Base-by-base conservation (phyloP, 495 filamentous ascomycete species). In the Penicillium mononematosum region DNA sequence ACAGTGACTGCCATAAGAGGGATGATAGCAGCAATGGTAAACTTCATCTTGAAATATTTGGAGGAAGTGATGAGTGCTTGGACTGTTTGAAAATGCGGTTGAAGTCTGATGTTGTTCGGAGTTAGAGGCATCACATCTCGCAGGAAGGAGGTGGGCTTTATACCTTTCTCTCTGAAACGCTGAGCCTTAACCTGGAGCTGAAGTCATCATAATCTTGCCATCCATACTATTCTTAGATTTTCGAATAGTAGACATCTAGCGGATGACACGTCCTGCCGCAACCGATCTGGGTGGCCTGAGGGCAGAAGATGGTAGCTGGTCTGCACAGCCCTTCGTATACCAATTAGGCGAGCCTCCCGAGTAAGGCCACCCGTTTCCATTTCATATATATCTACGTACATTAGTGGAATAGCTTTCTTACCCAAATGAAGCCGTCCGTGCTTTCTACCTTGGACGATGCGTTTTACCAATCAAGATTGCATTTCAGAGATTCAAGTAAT, bases 21-120 rank as follows among this genome's bases (percentile, higher is more conserved):
- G 48, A 50, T 6, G 36, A 59, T 14, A 31, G 50, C 25, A 29
- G 58, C 46, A 38, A 59, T 22, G 41, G 55, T 46, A n/a, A 48
- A 59, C 64, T 67, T 63, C 67, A 70, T 70, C n/a, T 55, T 67
- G 61, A 61, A 32, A 36, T 20, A 0, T 7, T 14, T 27, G 45
- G 14, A 42, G 19, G 9, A 5, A 36, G 12, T 4, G 12, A 34
- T 16, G 25, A 36, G 19, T 3, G 22, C 10, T 14, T 17, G 6
- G 4, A 19, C 7, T 10, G 9, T 32, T 45, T 36, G 20, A 16
- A 22, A 22, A 17, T 3, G 1, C 1, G 10, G 17, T 45, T 19
- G 32, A 7, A n/a, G 39, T 19, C 12, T 19, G 16, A 4, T 34
- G 25, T 17, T 17, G 3, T 45, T 38, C 4, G 4, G 24, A 38